Evolutionary conservation across 2,329 filamentous ascomycete genomes (phyloP), one percentile per base, ranked within the genome.

Genomic region (Arthrobotrys musiformis): DNA sequence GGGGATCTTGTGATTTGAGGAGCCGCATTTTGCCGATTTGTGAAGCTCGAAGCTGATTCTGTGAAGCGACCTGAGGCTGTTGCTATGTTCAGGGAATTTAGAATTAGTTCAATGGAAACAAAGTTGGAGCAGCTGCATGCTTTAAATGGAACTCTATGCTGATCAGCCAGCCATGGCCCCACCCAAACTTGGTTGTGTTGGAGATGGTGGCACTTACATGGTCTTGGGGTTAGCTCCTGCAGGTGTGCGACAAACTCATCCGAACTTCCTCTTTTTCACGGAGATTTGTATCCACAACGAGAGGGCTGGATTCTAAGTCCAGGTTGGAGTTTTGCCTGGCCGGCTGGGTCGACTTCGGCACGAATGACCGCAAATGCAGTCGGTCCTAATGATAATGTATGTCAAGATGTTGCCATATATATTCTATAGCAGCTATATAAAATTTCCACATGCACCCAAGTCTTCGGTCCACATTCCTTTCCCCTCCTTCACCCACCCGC

Each of bases 221-320:
- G 54, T 58, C 19, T 58, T 37, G 19, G 17, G 11, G 33, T 30
- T 17, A 58, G 33, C 54, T 58, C 54, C 54, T 58, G 54, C 54
- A 58, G 33, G 33, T 58, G 54, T 58, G 54, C 33, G 11, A 58
- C 30, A 58, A 58, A 58, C 54, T 58, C 54, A 58, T 58, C 54
- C 54, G 54, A 58, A 58, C 54, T 58, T 58, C 54, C 54, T 58
- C 54, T 58, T 58, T 58, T 58, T 40, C 30, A 58, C 54, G 54
- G 54, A 58, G 54, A 58, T 37, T 40, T 40, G 40, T 37, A 58
- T 26, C 30, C 54, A 58, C 54, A 19, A 13, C 19, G 24, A 28
- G 19, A 58, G 19, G 54, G 4, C 54, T 58, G 33, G 33, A 58
- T 40, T 26, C 11, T 40, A 33, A n/a, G 19, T 19, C 26, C 26